Evolutionary conservation across 2,329 filamentous ascomycete species (phyloP), one percentile per base, ranked within the genome.

Genomic region (Alternaria gansuensis): DNA sequence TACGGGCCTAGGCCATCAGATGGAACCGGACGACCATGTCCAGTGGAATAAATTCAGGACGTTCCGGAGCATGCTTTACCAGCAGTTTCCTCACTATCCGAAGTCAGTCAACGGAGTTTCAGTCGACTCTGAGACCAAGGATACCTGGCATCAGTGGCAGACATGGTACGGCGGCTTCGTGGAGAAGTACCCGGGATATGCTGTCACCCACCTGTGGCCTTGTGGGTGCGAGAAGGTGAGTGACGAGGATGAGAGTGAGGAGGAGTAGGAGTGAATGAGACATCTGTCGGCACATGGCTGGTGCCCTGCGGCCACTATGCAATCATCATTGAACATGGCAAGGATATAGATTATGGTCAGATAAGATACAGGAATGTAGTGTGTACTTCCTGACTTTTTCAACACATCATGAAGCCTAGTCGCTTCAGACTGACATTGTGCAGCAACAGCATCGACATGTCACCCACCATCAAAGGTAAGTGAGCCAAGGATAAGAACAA

Each of bases 191-290:
- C 62, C 60, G 8, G 70, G 72, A 0, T 51, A 58, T 31, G 9
- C 13, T 1, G 33, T 63, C 4, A 49, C 26, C 5, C 48, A 64
- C 31, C 48, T 68, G 13, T 75, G 71, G 71, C 62, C 64, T 8
- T 75, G 72, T 54, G 70, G 72, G 3, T 75, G 72, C 51, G 56
- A 57, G 43, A 60, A 60, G 41, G n/a, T 55, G 1, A 28, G 37
- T 4, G 62, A 52, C 3, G 57, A 51, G 9, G 51, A 54, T 28
- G 64, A 65, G 44, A 56, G 51, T 24, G 57, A 66, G 13, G 67
- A 71, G 45, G 64, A 69, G 44, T 69, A 43, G 10, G 14, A n/a
- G 24, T 37, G 28, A 39, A 41, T 24, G 45, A 28, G 1, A 28
- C 24, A 8, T 40, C 14, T 8, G 7, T 46, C 3, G 6, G 40